Evolutionary conservation across 108 stramenopile species (phyloP).

Genomic region (Nitzschia sp.): DNA sequence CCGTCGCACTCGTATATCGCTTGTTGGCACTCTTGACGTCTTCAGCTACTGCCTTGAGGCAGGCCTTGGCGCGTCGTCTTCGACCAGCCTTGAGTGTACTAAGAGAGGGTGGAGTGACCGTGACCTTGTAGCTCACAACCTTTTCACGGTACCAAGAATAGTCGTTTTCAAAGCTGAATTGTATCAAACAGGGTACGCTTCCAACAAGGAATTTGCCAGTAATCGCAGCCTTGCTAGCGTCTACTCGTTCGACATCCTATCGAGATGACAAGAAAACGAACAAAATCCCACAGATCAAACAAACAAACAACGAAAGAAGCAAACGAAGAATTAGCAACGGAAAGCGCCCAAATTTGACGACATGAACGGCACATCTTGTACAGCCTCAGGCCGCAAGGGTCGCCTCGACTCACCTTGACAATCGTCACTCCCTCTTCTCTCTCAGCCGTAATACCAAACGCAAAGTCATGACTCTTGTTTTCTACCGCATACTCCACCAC

Average conservation of each 20-base stretch:
- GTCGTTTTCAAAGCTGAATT: slow-evolving; percentile 84
- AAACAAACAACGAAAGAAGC: neutral
- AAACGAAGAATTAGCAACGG: neutral
- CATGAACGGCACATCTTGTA: too few species aligned
- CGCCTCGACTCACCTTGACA: slow-evolving; percentile 85
- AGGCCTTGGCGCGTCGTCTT: slow-evolving; percentile 74
- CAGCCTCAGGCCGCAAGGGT: too few species aligned
- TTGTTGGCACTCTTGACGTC: slow-evolving; percentile 52
- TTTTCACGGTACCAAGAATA: slow-evolving; percentile 91
- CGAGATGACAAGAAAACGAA: neutral
- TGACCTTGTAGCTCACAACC: slow-evolving; percentile 74
- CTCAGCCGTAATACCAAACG: slow-evolving; percentile 82
- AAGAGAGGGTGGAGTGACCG: slow-evolving; percentile 65
- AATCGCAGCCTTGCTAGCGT: slow-evolving; percentile 66
- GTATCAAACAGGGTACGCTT: slow-evolving; percentile 75
- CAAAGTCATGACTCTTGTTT: slow-evolving; percentile 65
- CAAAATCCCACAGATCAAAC: neutral
- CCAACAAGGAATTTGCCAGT: slow-evolving; percentile 88
- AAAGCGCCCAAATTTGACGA: too few species aligned
- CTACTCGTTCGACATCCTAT: slow-evolving; percentile 59
- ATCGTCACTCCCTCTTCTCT: slow-evolving; percentile 81
- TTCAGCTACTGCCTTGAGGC: slow-evolving; percentile 60
- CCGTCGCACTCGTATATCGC: slow-evolving; percentile 34
- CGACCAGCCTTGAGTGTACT: slow-evolving; percentile 70
- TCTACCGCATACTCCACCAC: slow-evolving; percentile 83